phyloP scores from a whole-genome alignment of 2,329 filamentous ascomycete genomes.

The Penicillium capsulatum region DNA sequence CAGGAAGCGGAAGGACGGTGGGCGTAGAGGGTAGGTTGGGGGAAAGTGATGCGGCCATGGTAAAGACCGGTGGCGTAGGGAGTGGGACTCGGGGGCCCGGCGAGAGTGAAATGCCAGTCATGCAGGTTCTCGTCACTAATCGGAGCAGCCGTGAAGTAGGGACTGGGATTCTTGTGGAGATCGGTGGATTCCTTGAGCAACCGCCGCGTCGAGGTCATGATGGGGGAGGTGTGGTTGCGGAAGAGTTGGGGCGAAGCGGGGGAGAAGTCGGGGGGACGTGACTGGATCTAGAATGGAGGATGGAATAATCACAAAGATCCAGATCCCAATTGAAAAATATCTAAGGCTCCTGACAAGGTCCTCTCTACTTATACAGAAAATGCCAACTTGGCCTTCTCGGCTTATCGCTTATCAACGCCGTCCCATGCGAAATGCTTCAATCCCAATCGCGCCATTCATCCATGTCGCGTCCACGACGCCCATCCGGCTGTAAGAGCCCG shows the following conservation, averaged over 20 bases:
- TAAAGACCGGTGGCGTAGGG: constrained; percentile 80
- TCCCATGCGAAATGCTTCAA: constrained; percentile 16
- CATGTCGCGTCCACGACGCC: constrained; percentile 11
- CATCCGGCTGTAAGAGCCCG: constrained; percentile 14
- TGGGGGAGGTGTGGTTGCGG: not conserved
- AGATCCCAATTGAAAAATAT: too few species aligned
- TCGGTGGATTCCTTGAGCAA: constrained; percentile 81
- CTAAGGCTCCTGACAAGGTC: too few species aligned
- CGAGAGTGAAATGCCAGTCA: constrained; percentile 98
- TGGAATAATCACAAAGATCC: too few species aligned
- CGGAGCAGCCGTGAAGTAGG: constrained; percentile 80
- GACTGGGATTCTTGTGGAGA: constrained; percentile 71
- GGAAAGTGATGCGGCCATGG: constrained; percentile 90
- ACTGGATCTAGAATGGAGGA: constrained; percentile 1
- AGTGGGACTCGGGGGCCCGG: constrained; percentile 73
- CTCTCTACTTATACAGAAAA: constrained; percentile 9
- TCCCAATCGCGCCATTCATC: constrained; percentile 44
- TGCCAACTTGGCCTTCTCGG: constrained; percentile 8
- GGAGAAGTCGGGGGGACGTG: constrained; percentile 1
- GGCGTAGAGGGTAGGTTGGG: constrained; percentile 86
- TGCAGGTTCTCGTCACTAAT: constrained; percentile 81
- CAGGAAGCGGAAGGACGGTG: constrained; percentile 91
- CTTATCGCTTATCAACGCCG: constrained; percentile 9
- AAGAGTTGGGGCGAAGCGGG: constrained; percentile 1
- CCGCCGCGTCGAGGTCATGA: constrained; percentile 31